Conservation (phyloP, 2,329 filamentous ascomycete genomes). For the Blumeria hordei region DNA sequence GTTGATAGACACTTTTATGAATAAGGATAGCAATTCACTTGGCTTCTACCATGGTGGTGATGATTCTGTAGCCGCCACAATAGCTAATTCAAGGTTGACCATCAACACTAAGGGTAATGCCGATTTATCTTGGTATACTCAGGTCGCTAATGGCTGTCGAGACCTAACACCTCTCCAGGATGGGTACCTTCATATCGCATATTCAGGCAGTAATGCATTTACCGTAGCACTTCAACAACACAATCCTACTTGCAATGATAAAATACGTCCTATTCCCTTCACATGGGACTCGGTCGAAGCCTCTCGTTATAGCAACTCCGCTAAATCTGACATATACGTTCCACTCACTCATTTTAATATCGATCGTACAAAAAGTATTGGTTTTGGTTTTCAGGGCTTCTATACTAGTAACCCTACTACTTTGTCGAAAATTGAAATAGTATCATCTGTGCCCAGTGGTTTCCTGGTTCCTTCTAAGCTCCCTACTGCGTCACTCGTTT, state of each 20-base stretch:
- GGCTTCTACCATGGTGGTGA: slow-evolving; percentile 43
- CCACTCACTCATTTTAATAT: slow-evolving; percentile 42
- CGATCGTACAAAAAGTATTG: slow-evolving; percentile 28
- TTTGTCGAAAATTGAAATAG: slow-evolving; percentile 35
- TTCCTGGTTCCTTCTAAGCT: slow-evolving; percentile 33
- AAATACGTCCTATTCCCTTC: slow-evolving; percentile 33
- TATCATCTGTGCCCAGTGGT: slow-evolving; percentile 25
- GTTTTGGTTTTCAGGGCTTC: slow-evolving; percentile 39
- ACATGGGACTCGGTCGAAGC: slow-evolving; percentile 46
- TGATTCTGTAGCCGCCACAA: slow-evolving; percentile 29
- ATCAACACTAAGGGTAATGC: slow-evolving; percentile 30
- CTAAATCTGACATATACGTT: slow-evolving; percentile 33
- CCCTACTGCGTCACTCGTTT: slow-evolving; percentile 33
- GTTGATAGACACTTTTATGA: slow-evolving; percentile 36
- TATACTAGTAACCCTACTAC: slow-evolving; percentile 26
- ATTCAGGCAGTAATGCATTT: slow-evolving; percentile 36
- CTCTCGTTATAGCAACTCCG: slow-evolving; percentile 27
- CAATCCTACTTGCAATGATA: slow-evolving; percentile 32
- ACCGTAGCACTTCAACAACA: slow-evolving; percentile 41
- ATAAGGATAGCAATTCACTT: slow-evolving; percentile 28
- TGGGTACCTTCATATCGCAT: slow-evolving; percentile 39
- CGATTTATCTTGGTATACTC: slow-evolving; percentile 36
- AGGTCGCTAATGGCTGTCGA: slow-evolving; percentile 28
- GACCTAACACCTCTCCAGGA: slow-evolving; percentile 29
- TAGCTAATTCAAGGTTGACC: slow-evolving; percentile 25